Evolutionary conservation across 164 flowering plant genomes (phyloP).

Genomic region (Akebia trifoliata): DNA sequence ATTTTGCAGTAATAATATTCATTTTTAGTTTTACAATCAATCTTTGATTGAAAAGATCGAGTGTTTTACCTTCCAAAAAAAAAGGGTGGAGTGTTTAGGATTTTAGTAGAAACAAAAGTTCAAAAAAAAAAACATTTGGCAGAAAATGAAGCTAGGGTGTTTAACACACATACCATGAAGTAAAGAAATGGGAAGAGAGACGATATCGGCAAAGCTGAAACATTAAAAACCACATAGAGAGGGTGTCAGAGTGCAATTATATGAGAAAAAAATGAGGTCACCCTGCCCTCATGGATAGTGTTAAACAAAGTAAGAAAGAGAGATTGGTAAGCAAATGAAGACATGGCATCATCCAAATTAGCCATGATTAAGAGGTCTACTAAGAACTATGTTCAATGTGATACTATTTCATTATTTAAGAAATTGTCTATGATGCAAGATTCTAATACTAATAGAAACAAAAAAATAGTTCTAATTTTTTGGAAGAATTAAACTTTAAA

Average conservation of each 20-base stretch:
- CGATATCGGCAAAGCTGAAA: conserved; percentile 67
- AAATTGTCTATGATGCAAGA: too few relatives aligned
- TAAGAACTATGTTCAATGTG: too few relatives aligned
- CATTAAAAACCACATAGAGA: neutral
- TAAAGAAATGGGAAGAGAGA: conserved; percentile 77
- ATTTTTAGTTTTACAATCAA: too few relatives aligned
- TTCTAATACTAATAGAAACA: too few relatives aligned
- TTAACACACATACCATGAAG: conserved; percentile 57
- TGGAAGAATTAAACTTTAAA: too few relatives aligned
- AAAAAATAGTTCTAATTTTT: too few relatives aligned
- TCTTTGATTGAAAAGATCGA: too few relatives aligned
- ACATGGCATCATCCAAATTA: too few relatives aligned
- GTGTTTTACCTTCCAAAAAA: neutral
- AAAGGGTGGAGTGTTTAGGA: neutral
- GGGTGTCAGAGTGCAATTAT: neutral
- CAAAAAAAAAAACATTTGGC: neutral
- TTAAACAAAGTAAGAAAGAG: conserved; percentile 8
- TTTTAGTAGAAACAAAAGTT: neutral
- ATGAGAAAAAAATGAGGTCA: neutral
- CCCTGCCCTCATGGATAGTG: neutral
- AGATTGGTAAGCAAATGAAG: too few relatives aligned
- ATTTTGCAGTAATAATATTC: too few relatives aligned
- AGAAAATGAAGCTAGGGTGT: neutral
- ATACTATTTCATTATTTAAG: too few relatives aligned
- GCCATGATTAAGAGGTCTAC: too few relatives aligned